Evolutionary conservation across 108 stramenopile genomes (phyloP), one percentile per base, ranked within the genome.

Genomic region (Fistulifera pelliculosa): DNA sequence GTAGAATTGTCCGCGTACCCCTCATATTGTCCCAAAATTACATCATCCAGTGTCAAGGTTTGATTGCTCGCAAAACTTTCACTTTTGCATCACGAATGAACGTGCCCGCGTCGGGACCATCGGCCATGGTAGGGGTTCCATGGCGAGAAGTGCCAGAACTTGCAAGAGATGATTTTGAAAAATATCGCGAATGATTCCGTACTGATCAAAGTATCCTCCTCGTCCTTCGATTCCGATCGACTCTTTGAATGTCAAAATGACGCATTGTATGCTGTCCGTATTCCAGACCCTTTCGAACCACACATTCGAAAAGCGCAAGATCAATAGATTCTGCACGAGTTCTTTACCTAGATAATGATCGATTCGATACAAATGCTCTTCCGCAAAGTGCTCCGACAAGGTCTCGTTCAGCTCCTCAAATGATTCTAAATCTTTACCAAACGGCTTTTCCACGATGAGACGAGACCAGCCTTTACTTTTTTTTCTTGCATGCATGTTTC

Each of bases 321-420:
- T 77, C 40, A 85, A 72, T 38, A 97, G 49, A 66, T 96, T 98
- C 72, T 96, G 94, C 17, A 96, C 96, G 90, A 99, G 93, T 74
- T 99, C 98, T 73, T 99, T 99, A 23, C 98, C 98, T 14, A 99
- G 67, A 66, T 97, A 99, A 56, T 99, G 98, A 61, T 99, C 98
- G 54, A 99, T 99, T 10, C 98, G 87, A 74, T 87, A 99, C 38
- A 96, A 57, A 25, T 78, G 71, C 41, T 90, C 69, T 65, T 99
- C 98, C 15, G 75, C 59, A 71, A 95, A 95, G 50, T 84, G 77
- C 45, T 68, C 45, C 23, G 54, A 62, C 54, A 95, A 47, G 18
- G 71, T 73, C 19, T 28, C 42, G 25, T 81, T 68, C 1, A 95
- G 80, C 58, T 85, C 74, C 50, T 76, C 81, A 58, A 85, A 89